Base-by-base conservation (phyloP, 768 basidiomycete genomes). In the Phanerochaete carnosa region DNA sequence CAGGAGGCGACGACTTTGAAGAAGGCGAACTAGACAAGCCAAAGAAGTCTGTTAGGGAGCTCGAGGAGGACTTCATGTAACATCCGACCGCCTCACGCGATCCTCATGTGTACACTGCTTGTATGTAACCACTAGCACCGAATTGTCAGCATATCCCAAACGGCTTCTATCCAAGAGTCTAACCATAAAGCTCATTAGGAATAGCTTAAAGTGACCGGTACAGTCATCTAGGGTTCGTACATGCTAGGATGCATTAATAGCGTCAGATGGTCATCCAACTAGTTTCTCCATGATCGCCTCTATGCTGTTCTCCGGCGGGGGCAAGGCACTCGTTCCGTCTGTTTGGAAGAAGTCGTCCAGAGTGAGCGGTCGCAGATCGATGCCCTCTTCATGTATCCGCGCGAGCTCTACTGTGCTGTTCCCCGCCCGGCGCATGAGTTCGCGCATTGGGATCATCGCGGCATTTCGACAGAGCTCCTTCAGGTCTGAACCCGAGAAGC, bases 401-500 rank as follows among this genome's bases (percentile, higher is more conserved):
- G 74, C 77, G 58, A 81, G 75, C 73, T 84, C 64, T 72, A 84
- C 76, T 72, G 82, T 70, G 67, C 83, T 69, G 74, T 73, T 63
- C 68, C 74, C 69, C 69, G 78, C 66, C 74, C 76, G 75, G 35
- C 86, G 80, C 79, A 95, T 86, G 65, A 86, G 89, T 69, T 95
- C 94, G 28, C 92, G 84, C 23, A 95, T 89, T 5, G 94, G 93
- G 0, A 87, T 83, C 94, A 98, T 96, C 0, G 93, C 95, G 1
- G 96, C 95, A 65, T 87, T 94, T 57, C 96, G 81, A 72, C 95
- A 98, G 15, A 95, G 78, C 75, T 99, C 96, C 66, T 88, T 85
- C 57, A 98, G 75, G 72, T 98, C 96, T 2, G 94, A 94, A 3
- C 96, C 95, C 1, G 94, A 95, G 26, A 86, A 76, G 1, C 92